Percentiles rank a stretch among this genome's conserved stretches.
Conservation (phyloP, 495 filamentous ascomycete genomes). For the Gamarada debralockiae region DNA sequence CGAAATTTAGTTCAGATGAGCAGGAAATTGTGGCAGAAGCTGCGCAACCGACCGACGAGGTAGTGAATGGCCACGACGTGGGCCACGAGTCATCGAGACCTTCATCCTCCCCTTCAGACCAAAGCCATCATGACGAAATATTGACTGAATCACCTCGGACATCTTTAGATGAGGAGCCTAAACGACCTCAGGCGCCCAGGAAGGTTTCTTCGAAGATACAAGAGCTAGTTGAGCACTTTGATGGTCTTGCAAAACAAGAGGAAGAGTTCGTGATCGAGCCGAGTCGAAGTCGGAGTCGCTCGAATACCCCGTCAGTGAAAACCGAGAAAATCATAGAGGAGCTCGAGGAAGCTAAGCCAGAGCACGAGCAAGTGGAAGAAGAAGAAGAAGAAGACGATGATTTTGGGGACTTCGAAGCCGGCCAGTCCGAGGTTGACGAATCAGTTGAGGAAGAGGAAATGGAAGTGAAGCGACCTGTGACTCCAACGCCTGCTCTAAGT, state of each 20-base stretch:
- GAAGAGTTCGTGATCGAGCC: neutral
- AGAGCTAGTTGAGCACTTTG: constrained; percentile 43
- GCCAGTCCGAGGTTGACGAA: constrained; percentile 19
- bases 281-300: constrained; percentile 12
- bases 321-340: neutral
- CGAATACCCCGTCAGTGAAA: constrained; percentile 9
- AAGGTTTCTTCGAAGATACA: constrained; percentile 38
- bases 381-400: constrained; percentile 45
- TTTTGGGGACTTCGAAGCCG: constrained; percentile 44
- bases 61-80: neutral
- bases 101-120: constrained; percentile 36
- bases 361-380: neutral
- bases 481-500: neutral
- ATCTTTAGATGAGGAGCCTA: constrained; percentile 48
- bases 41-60: neutral
- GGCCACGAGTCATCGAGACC: constrained; percentile 29
- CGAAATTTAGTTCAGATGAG: neutral
- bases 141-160: constrained; percentile 47
- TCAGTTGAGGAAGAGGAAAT: neutral
- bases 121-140: constrained; percentile 35
- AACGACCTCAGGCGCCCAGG: constrained; percentile 22
- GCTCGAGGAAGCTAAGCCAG: neutral
- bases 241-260: constrained; percentile 34
- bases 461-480: neutral
- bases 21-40: neutral